Base-by-base conservation (phyloP, 2,329 filamentous ascomycete species). In the Zasmidium angulare region DNA sequence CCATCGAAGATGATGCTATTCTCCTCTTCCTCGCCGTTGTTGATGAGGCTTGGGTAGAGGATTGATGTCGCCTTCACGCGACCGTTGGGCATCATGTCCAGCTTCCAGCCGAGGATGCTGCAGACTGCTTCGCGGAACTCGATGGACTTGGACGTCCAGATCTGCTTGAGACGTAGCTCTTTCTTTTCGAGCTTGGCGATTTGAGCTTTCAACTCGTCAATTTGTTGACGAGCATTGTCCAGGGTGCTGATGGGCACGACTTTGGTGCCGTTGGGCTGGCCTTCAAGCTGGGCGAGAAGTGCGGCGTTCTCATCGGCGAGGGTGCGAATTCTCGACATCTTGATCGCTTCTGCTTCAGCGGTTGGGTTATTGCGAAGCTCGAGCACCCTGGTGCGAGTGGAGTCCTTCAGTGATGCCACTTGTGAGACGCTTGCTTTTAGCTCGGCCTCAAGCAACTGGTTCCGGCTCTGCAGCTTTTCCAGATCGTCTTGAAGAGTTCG, bases 41-140 rank as follows among this genome's bases (percentile, higher is more conserved):
- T 59, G 47, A 68, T 62, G 17, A 66, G 61, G 0, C 54, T 63
- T 0, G 92, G 89, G 72, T 89, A 90, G 72, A 93, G 96, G 65
- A 93, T 89, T 60, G 84, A 89, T 56, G 93, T 96, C 21, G 97
- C 91, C 29, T 91, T 88, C 77, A 97, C 96, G 70, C 96, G 93
- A 46, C 95, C 95, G 74, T 96, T 96, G n/a, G 93, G 92, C 73
- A 97, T 89, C 74, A 99, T 98, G 29, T 95, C 92, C 12, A 98
- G 86, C 55, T 93, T 93, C 89, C 93, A 99, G 0, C 95, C 95
- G 0, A 99, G 83, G 0, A 96, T 89, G 20, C 88, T 91, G 63
- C 93, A 93, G 59, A 99, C 93, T 29, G 93, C 91, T 77, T 98
- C 92, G 52, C 96, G 91, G 78, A 99, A 98, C 77, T 99, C 95